Evolutionary conservation across 305 asterid genomes (phyloP), one percentile per base, ranked within the genome.

Genomic region (Fraxinus velutina): DNA sequence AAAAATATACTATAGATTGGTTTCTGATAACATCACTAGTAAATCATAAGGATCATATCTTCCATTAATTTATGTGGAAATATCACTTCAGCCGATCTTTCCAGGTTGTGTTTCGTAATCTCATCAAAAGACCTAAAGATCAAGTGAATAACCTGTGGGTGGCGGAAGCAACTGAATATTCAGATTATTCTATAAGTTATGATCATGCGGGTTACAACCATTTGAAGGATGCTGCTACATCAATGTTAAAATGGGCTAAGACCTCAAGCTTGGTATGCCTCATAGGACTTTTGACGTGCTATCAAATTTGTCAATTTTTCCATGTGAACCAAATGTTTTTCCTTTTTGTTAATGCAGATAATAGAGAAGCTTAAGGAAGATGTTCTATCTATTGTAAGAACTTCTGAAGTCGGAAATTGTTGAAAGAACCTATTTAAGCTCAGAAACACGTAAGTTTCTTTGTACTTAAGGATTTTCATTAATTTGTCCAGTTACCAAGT

Each of bases 111-210:
- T 93, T 94, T 75, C 90, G 90, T 81, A 92, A 94, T 89, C 97
- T 96, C 83, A 92, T 86, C 80, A 96, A 92, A 90, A 89, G 93
- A 90, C 88, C 89, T n/a, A 92, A 86, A 68, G 99, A 96, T 86
- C 79, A 79, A 79, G 85, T 80, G 64, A 92, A 93, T 85, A 90
- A 93, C 85, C 78, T 96, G 62, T 96, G 98, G 97, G 93, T 93
- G 80, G 99, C 99, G 24, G 99, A 94, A 78, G 97, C 98, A 33
- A 88, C 99, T 4, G 97, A 95, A 85, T 92, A 87, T 84, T 93
- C 97, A 37, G 92, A 88, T 44, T 89, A 95, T 83, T 88, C 88
- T 82, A 79, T 90, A 87, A 91, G 84, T 87, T 91, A 88, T 90
- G 91, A 89, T 84, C 80, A 82, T 64, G 39, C 33, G 68, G 82